Conservation (phyloP, 768 basidiomycete genomes). For the Leucosporidium yakuticum region DNA sequence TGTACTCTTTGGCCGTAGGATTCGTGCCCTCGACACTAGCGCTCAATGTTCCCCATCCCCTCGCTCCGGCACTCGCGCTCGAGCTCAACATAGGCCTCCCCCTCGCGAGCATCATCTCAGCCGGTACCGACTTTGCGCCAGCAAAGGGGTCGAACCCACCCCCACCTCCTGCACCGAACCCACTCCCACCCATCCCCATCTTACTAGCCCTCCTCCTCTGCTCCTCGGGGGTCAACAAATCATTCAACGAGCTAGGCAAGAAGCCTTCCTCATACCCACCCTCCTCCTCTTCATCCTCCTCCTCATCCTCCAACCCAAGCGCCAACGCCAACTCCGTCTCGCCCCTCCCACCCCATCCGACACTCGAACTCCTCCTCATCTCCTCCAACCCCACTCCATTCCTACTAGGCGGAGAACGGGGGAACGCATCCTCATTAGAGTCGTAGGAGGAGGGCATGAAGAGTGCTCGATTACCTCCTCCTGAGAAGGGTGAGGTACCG, state of each 20-base stretch:
- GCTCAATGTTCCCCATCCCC: not conserved
- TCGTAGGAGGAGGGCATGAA: constrained; percentile 34
- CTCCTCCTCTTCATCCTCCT: constrained; percentile 18
- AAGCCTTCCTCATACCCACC: constrained; percentile 47
- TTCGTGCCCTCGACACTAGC: not conserved
- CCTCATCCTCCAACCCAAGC: constrained; percentile 29
- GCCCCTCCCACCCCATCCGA: not conserved
- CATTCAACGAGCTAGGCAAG: constrained; percentile 77
- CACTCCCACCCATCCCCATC: too few relatives aligned
- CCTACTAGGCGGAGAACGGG: constrained; percentile 23
- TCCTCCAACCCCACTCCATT: not conserved
- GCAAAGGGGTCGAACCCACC: not conserved
- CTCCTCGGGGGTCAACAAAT: constrained; percentile 83
- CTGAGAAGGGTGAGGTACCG: constrained; percentile 33
- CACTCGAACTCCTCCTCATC: not conserved
- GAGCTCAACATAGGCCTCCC: not conserved
- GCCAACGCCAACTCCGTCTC: not conserved
- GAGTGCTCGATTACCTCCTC: constrained; percentile 24
- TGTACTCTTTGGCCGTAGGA: not conserved
- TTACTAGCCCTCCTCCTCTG: constrained; percentile 62
- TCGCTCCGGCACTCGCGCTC: not conserved
- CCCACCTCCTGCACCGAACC: not conserved
- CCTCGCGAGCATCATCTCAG: constrained; percentile 21
- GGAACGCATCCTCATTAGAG: constrained; percentile 27
- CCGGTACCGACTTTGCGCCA: constrained; percentile 49